Evolutionary conservation across 2,329 filamentous ascomycete genomes (phyloP).

Genomic region (Botrytis elliptica): DNA sequence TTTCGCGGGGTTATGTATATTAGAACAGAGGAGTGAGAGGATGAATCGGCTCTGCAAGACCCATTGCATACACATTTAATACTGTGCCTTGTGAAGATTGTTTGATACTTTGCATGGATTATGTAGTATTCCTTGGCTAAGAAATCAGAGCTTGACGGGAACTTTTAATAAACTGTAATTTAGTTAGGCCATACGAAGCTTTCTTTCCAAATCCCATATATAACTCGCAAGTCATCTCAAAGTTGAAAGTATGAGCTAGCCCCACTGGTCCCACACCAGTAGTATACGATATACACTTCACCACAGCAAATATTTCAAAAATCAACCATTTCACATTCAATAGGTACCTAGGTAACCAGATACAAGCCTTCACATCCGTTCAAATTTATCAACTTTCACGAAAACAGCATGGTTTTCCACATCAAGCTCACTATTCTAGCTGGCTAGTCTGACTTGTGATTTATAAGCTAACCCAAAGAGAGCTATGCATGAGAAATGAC

Average conservation of each 20-base stretch:
- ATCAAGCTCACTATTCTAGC: background rate
- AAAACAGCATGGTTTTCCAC: background rate
- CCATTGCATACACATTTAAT: background rate
- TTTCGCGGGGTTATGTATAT: background rate
- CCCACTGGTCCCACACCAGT: background rate
- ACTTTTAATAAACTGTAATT: accelerated
- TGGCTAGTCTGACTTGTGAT: background rate
- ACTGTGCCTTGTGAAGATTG: background rate
- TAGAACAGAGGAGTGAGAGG: background rate
- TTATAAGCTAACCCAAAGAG: background rate
- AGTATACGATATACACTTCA: background rate
- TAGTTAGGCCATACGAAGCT: accelerated
- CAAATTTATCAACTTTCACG: background rate
- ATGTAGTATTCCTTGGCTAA: too few species aligned
- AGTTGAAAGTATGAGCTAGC: background rate
- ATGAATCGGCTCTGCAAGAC: background rate
- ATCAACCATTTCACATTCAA: background rate
- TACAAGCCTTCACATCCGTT: too few species aligned
- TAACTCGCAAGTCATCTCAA: background rate
- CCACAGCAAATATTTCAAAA: background rate
- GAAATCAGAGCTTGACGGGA: background rate
- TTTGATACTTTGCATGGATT: background rate
- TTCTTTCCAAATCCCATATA: background rate
- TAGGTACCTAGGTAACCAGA: too few species aligned
- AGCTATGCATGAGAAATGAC: background rate